Base-by-base conservation (phyloP, 176 grass and related monocot species). In the Rhynchospora tenuis region DNA sequence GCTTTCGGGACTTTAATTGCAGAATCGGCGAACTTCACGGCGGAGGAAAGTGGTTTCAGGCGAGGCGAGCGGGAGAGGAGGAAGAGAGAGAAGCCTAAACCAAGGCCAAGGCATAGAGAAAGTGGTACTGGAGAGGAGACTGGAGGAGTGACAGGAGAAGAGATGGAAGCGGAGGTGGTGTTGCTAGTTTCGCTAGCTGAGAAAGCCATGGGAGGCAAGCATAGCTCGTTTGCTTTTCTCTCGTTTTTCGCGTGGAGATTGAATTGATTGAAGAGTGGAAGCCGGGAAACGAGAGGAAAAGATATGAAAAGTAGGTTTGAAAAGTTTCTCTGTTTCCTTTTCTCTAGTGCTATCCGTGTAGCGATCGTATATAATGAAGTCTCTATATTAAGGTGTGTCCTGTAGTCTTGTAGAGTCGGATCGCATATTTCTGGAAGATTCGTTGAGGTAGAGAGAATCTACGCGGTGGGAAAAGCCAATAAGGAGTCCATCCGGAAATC, bases 41-140 rank as follows among this genome's bases (percentile, higher is more conserved):
- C 88, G 42, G 85, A 84, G 54, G 88, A 84, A 19, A 99, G 87
- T 50, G 91, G 93, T 83, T 92, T 92, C 67, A 90, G 83, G 58
- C 82, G 87, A 65, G 61, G 81, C 17, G 89, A 88, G 73, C 83
- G 88, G 84, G 88, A 88, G 58, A 90, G 82, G 38, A 87, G 31
- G 3, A 90, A 84, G 2, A 94, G 66, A 0, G 78, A 81, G 28
- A 88, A 83, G 1, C 92, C 86, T 3, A 98, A 64, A 0, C 87
- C 92, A 64, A 98, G 68, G 63, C 87, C 81, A 9, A 88, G 16
- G n/a, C 17, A 65, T 16, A 47, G 0, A 19, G 73, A 56, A 56
- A 48, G 1, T 14, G 26, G 17, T 56, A 74, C 19, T 4, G 9
- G 69, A 24, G 44, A 51, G 11, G 48, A 56, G 4, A 26, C 13